Base-by-base conservation (phyloP, 306 rosid species). In the Trifolium pratense region DNA sequence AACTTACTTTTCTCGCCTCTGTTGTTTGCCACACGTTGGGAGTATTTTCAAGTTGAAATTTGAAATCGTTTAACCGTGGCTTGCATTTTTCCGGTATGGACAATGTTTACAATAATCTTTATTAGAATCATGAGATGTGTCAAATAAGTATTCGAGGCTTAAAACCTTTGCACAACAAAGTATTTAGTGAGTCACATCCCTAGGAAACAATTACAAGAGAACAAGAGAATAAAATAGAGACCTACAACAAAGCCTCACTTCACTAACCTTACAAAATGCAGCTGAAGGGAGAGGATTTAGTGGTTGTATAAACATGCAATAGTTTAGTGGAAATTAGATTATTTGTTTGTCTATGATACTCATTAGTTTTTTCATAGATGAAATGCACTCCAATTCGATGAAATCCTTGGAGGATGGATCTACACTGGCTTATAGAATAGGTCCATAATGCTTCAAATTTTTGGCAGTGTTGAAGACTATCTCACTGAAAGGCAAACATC, bases 391-490 rank as follows among this genome's bases (percentile, higher is more conserved):
- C 73, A 26, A 53, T 71, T 71, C 7, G 43, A 42, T 42, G 61
- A 78, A 71, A 78, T 63, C 60, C 73, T 10, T 73, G 64, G 74
- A 45, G 31, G 55, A 63, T 42, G 48, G 53, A 71, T 43, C 52
- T 62, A 48, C 73, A 21, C 46, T 71, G 68, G 61, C 59, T 78
- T 63, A 46, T 52, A 48, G 70, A 43, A 73, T 21, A 66, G 43
- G 43, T 8, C 68, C 46, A 9, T 9, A 36, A 18, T 63, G 42
- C 52, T 71, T 64, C 66, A 31, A 48, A 2, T 53, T 48, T 64
- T 78, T 71, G 51, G 58, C 10, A 23, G 37, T 49, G 66, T 25
- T 37, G 36, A 62, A 37, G 32, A 34, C 53, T 59, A 36, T 21
- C 59, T 32, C 10, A 2, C 16, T 57, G 31, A 29, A 68, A 45